Base-by-base conservation (phyloP, 148 eudicot species). In the Rhododendron ovatum region DNA sequence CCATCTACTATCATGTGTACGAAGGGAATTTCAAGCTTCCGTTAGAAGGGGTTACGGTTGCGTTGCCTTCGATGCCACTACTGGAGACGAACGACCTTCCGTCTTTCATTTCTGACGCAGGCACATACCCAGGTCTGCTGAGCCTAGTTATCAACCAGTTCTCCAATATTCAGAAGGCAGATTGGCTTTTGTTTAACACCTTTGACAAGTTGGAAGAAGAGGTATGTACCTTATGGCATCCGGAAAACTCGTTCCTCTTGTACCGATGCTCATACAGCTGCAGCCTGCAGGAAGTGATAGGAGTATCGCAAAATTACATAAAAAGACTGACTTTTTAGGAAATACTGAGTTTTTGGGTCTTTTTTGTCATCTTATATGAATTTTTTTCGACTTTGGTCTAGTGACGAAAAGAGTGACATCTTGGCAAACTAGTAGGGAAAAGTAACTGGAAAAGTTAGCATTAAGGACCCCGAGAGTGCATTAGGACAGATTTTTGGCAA, bases 1-100 rank as follows among this genome's bases (percentile, higher is more conserved):
- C 89, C 0, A 87, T 94, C 14, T 94, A 87, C 73, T 89, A 91
- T 57, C 90, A 89, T 59, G 15, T 91, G 30, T 1, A 87, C 14
- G 55, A 86, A 33, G 94, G 93, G 57, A 18, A 14, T n/a, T 20
- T 85, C 3, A 82, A 81, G 73, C 7, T 84, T 83, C 89, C 91
- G 3, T 30, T 85, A 24, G 83, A 77, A 24, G 41, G 48, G 17
- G 80, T 20, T 8, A 18, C 20, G 2, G n/a, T 85, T 3, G 85
- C 86, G 4, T 35, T 89, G 81, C 87, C 88, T 71, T 59, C 77
- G 8, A 14, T 90, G 82, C 90, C 79, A 14, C 76, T 51, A 33
- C 39, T 88, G 18, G 85, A 82, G 81, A n/a, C 11, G 9, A 39
- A 81, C 20, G 93, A 92, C 45, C 35, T 92, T 87, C 93, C 93